phyloP scores from a whole-genome alignment of 2,329 filamentous ascomycete genomes.

The Trichoderma atroviride region DNA sequence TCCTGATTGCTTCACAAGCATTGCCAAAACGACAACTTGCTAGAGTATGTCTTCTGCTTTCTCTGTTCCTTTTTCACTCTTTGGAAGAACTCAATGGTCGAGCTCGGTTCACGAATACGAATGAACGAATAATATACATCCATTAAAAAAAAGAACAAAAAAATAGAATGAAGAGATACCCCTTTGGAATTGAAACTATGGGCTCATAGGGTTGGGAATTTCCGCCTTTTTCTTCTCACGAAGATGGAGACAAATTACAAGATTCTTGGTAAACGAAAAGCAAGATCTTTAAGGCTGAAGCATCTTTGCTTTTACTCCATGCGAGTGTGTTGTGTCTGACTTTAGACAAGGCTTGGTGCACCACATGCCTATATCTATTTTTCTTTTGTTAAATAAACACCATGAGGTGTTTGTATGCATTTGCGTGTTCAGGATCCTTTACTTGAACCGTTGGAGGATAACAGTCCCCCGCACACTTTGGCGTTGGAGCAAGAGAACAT shows the following conservation, averaged over 20 bases:
- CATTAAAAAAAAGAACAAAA: neutral
- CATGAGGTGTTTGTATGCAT: neutral
- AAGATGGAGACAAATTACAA: neutral
- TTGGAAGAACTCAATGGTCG: neutral
- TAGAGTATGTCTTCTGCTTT: neutral
- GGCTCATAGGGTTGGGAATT: neutral
- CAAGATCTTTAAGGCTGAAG: neutral
- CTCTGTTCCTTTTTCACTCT: neutral
- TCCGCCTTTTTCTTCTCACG: neutral
- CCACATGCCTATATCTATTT: neutral
- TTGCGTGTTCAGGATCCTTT: neutral
- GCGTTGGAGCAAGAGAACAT: neutral
- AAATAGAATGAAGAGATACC: neutral
- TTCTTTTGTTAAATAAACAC: neutral
- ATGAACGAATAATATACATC: neutral
- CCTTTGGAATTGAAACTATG: constrained; percentile 2
- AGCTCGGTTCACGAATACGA: neutral
- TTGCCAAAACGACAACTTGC: neutral
- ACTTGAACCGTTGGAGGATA: neutral
- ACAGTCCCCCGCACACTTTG: neutral
- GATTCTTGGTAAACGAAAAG: neutral
- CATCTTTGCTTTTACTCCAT: neutral
- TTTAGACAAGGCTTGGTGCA: neutral
- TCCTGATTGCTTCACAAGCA: neutral
- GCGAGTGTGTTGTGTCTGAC: neutral